Evolutionary conservation across 768 basidiomycete species (phyloP).

Genomic region (Tulasnella sp.): DNA sequence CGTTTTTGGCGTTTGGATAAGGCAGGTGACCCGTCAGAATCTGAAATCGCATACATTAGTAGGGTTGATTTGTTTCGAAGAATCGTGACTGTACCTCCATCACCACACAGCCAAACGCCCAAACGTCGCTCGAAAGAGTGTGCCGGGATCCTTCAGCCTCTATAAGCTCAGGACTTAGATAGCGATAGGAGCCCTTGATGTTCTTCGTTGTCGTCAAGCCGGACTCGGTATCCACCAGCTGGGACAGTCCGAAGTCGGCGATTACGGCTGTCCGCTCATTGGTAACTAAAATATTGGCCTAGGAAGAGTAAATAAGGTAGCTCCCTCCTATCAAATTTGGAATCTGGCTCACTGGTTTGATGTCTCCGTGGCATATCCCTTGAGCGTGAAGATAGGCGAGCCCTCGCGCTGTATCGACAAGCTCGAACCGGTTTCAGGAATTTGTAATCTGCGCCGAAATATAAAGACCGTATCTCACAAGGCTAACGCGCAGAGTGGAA

Average conservation of each 20-base stretch:
- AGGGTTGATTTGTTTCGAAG: neutral
- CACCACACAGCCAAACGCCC: neutral
- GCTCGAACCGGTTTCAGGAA: neutral
- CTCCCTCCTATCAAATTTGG: neutral
- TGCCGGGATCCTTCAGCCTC: neutral
- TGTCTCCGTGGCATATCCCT: neutral
- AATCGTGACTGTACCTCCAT: neutral
- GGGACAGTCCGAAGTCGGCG: neutral
- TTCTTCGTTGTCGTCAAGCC: neutral
- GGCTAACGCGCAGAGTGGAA: neutral
- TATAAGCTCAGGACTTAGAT: neutral
- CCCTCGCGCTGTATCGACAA: neutral
- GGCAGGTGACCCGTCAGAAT: neutral
- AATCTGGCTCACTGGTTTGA: neutral
- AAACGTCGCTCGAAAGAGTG: neutral
- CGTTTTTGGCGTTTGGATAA: neutral
- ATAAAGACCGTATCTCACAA: neutral
- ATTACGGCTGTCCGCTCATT: neutral
- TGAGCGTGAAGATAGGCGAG: neutral
- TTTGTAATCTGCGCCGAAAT: neutral
- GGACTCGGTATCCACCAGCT: neutral
- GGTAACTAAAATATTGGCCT: neutral
- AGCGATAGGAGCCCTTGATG: neutral
- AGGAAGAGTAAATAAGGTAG: neutral
- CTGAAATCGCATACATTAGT: neutral